Percentiles rank a stretch among this genome's conserved stretches.
Conservation (phyloP, 2,329 filamentous ascomycete genomes). For the Fusarium sp. region DNA sequence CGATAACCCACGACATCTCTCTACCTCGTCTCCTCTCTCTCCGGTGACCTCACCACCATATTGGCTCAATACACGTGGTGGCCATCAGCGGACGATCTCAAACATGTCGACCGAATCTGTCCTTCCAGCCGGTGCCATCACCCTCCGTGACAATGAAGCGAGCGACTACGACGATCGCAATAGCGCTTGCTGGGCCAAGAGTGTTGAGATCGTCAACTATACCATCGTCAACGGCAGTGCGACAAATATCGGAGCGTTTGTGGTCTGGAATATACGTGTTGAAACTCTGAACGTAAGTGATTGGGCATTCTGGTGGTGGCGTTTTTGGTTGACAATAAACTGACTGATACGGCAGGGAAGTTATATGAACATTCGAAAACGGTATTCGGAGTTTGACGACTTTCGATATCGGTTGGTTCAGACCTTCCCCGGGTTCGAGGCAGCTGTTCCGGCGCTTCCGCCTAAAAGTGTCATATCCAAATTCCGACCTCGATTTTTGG, state of each 20-base stretch:
- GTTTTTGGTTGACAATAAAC: not conserved
- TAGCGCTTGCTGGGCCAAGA: slow-evolving; percentile 73
- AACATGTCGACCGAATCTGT: slow-evolving; percentile 62
- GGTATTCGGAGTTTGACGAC: slow-evolving; percentile 95
- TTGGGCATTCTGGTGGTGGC: slow-evolving; percentile 13
- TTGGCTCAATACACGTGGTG: slow-evolving; percentile 53
- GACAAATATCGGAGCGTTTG: slow-evolving; percentile 82
- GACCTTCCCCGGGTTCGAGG: slow-evolving; percentile 86
- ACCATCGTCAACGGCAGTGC: slow-evolving; percentile 67
- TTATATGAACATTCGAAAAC: slow-evolving; percentile 72
- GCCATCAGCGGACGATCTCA: slow-evolving; percentile 55
- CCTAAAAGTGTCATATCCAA: slow-evolving; percentile 91
- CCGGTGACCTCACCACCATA: slow-evolving; percentile 57
- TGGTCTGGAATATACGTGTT: slow-evolving; percentile 92
- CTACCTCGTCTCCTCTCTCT: slow-evolving; percentile 44
- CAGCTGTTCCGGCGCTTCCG: slow-evolving; percentile 88
- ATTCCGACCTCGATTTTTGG: slow-evolving; percentile 87
- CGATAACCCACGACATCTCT: slow-evolving; percentile 30
- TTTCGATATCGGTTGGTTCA: slow-evolving; percentile 78
- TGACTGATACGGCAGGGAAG: slow-evolving; percentile 59
- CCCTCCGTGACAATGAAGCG: slow-evolving; percentile 71
- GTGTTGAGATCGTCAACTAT: slow-evolving; percentile 69
- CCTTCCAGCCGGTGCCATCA: slow-evolving; percentile 66
- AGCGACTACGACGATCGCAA: slow-evolving; percentile 63
- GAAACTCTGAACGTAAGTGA: slow-evolving; percentile 79